These are phyloP conservation scores for Mucor saturninus DNA, from an alignment of 371 early-diverging fungal species.

Conservation along the genomic window DNA sequence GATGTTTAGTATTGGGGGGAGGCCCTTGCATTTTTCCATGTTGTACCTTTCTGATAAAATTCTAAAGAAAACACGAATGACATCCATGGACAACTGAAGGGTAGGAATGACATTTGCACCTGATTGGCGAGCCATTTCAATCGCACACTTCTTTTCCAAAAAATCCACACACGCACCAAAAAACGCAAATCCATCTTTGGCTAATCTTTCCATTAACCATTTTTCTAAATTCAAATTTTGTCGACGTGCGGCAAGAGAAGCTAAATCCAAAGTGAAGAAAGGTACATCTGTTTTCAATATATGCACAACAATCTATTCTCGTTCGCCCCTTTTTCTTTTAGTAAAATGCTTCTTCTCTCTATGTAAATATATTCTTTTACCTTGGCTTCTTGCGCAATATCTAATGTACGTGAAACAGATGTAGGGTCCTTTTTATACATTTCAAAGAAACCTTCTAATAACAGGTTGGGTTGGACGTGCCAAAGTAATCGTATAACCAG, in stretches of 20 bases:
- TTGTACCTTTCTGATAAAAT: constrained; percentile 64
- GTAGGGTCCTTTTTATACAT: constrained; percentile 78
- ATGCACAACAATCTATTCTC: constrained; percentile 66
- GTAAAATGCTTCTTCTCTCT: neutral
- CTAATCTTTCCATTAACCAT: constrained; percentile 79
- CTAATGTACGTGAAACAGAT: constrained; percentile 75
- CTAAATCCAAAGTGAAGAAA: constrained; percentile 80
- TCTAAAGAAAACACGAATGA: constrained; percentile 70
- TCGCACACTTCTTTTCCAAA: constrained; percentile 69
- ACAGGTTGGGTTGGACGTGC: constrained; percentile 65
- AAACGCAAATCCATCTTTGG: constrained; percentile 69
- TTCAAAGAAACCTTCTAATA: constrained; percentile 73
- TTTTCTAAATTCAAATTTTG: constrained; percentile 85
- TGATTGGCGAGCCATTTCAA: constrained; percentile 51
- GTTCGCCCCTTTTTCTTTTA: neutral
- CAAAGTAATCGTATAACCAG: constrained; percentile 78
- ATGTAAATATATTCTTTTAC: constrained; percentile 36
- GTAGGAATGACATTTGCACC: constrained; percentile 41
- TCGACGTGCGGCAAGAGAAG: constrained; percentile 80
- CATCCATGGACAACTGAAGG: constrained; percentile 69
- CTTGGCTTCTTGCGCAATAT: constrained; percentile 83
- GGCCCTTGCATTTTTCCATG: neutral
- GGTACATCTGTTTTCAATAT: constrained; percentile 74
- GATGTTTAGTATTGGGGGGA: neutral
- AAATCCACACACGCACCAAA: constrained; percentile 76